Evolutionary conservation across 2,329 filamentous ascomycete genomes (phyloP), one percentile per base, ranked within the genome.

Genomic region (Clarireedia homoeocarpa): DNA sequence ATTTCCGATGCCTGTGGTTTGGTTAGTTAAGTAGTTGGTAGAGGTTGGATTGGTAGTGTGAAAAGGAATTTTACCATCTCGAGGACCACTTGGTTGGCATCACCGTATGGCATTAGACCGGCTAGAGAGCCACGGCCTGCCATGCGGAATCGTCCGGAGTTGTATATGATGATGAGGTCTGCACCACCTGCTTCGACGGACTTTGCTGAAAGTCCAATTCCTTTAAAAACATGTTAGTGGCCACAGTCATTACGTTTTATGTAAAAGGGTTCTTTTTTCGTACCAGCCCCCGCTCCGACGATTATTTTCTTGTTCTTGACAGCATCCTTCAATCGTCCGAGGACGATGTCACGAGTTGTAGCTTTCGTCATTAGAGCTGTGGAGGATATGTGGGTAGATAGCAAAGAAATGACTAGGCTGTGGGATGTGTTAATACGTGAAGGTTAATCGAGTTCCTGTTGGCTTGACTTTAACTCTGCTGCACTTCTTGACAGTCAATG

Each of bases 61-160:
- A 2, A 7, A 15, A 4, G 6, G 3, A 6, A 9, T 7, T 7
- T 2, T 30, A 57, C 55, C 84, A 88, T 88, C 36, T 86, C 83
- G 0, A 87, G 71, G 0, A 88, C 84, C 2, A 87, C 78, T 59
- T 84, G 79, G 63, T 88, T 88, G 4, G 85, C 84, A 65, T 88
- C 84, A 4, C 82, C 81, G 65, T 86, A 88, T 0, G 85, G 84
- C 83, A 88, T 86, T 50, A 88, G 70, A 0, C 85, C 85, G 0
- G 85, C 84, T 10, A 88, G 70, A 0, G 83, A 87, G 0, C 85
- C 85, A 44, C 82, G 74, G 0, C 86, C 85, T 0, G 84, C 85
- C 86, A 89, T 89, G 9, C 85, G 81, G 67, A 85, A 89, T 4
- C 85, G 78, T 0, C 85, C 85, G 39, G 81, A 84, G 69, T 88